Base-by-base conservation (phyloP, 179 eudicot genomes). In the Camellia oleifera region DNA sequence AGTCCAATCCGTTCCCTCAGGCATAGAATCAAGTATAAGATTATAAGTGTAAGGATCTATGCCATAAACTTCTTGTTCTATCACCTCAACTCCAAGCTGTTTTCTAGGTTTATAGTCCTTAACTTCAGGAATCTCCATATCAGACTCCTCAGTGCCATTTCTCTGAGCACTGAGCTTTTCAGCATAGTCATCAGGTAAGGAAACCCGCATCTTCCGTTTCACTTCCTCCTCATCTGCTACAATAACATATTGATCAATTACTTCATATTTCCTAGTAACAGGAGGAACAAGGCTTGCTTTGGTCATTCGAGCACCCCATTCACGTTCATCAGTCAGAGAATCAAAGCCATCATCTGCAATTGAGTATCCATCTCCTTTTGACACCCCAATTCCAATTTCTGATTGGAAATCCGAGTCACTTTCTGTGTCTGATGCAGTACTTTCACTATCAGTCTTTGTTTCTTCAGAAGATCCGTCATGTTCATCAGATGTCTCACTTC, bases 261-360 rank as follows among this genome's bases (percentile, higher is more conserved):
- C 93, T 79, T 95, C 98, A 82, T 95, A 95, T 79, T 94, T 95
- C 78, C 99, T 92, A 2, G 99, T 95, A 73, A 95, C 98, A 67
- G 99, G 99, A 81, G 99, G 99, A 74, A 95, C 99, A 80, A 94
- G 98, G 83, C 99, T 92, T 45, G 96, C 95, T 82, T 94, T 92
- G 53, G 99, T 95, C 99, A 95, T 95, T 46, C 98, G 97, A 77
- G 99, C 99, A 84, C 98, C 99, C 99, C 99, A 95, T 85, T 95
- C 99, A 66, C 98, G 98, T 18, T 95, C 98, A 75, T 95, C 96
- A 46, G 91, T 83, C 61, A 81, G 82, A 63, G 88, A 77, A 81
- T 95, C 99, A 56, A 90, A 80, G 64, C 87, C 89, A 78, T 92
- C 95, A 53, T 90, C 95, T 72, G 83, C 84, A 6, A 82, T 73